Evolutionary conservation across 495 filamentous ascomycete genomes (phyloP).

Genomic region (Parathielavia appendiculata): DNA sequence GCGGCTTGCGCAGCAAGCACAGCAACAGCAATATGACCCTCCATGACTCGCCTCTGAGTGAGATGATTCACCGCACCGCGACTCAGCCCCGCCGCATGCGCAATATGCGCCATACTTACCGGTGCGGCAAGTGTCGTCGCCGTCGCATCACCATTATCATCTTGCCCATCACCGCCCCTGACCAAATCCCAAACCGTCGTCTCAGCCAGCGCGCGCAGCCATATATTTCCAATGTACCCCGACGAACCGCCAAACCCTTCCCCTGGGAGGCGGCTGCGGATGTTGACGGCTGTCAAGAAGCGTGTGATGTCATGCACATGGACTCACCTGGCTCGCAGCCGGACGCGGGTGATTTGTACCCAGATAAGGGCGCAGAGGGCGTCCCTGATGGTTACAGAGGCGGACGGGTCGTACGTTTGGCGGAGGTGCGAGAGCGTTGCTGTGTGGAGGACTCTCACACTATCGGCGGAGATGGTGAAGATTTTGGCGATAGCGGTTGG

Average conservation of each 20-base stretch:
- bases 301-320: neutral
- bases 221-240: slow-evolving; percentile 10
- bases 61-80: too few relatives aligned
- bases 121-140: rapidly evolving
- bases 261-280: neutral
- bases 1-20: neutral
- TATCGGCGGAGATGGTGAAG: neutral
- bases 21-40: neutral
- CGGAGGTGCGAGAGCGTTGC: neutral
- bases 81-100: neutral
- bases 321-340: slow-evolving; percentile 8
- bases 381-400: slow-evolving; percentile 9
- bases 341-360: slow-evolving; percentile 15
- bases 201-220: slow-evolving; percentile 1
- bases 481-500: neutral
- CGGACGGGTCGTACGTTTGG: neutral
- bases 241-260: too few relatives aligned
- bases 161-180: too few relatives aligned
- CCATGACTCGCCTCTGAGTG: neutral
- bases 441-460: neutral
- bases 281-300: slow-evolving; percentile 10
- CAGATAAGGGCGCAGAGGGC: slow-evolving; percentile 14
- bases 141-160: too few relatives aligned
- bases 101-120: neutral
- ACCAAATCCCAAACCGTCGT: neutral